Conservation (phyloP, 2,329 filamentous ascomycete genomes). For the Ophiocordyceps unilateralis region DNA sequence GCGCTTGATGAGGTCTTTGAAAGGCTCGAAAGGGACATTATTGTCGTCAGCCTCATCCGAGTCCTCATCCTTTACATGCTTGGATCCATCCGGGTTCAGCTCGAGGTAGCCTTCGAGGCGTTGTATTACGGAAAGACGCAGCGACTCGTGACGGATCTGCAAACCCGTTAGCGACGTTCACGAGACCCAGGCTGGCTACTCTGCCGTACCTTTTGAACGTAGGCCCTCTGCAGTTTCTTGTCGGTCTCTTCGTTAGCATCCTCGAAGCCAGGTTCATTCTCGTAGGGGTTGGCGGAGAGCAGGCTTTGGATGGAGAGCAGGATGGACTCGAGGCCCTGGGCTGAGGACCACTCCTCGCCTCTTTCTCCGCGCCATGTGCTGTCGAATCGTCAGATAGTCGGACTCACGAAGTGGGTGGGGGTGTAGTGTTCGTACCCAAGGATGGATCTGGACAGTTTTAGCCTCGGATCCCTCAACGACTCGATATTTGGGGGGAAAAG, state of each 20-base stretch:
- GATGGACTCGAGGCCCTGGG: conserved; percentile 87
- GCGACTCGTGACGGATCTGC: conserved; percentile 77
- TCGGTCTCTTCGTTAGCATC: conserved; percentile 50
- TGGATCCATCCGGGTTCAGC: conserved; percentile 33
- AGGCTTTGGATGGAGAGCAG: conserved; percentile 91
- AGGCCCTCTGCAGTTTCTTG: conserved; percentile 56
- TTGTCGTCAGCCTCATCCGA: conserved; percentile 35
- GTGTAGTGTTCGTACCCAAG: conserved; percentile 44
- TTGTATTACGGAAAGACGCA: conserved; percentile 74
- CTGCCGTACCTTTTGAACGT: conserved; percentile 54
- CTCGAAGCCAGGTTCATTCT: conserved; percentile 92
- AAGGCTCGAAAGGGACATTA: conserved; percentile 56
- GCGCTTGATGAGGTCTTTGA: conserved; percentile 78
- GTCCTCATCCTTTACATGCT: conserved; percentile 32
- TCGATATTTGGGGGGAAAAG: too few relatives aligned
- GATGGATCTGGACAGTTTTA: conserved; percentile 46
- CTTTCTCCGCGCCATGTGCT: conserved; percentile 87
- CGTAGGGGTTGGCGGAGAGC: conserved; percentile 85
- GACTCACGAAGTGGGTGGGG: background rate
- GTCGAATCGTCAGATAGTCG: conserved; percentile 2
- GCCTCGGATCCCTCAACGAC: background rate
- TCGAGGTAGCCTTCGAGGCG: conserved; percentile 65
- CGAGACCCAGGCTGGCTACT: background rate
- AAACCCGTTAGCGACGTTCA: conserved; percentile 3
- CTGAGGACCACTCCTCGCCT: conserved; percentile 91